Conservation (phyloP, 1,284 basidiomycete species). For the Microbotryomycetes sp. region DNA sequence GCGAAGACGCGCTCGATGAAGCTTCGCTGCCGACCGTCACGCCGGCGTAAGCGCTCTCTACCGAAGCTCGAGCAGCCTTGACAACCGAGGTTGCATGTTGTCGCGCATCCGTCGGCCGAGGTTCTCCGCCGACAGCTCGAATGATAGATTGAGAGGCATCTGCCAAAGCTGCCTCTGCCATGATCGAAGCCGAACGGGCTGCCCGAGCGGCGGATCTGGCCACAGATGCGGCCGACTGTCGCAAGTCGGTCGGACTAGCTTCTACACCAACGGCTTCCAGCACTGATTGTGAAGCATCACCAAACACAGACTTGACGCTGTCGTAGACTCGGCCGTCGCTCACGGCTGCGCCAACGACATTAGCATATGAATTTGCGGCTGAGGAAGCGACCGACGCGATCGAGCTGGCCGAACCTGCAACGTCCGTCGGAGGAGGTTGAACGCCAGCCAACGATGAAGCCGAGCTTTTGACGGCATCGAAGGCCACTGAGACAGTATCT, state of each 20-base stretch:
- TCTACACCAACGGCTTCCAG: slow-evolving; percentile 7
- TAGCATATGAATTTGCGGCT: slow-evolving; percentile 1
- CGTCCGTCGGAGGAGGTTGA: slow-evolving; percentile 24
- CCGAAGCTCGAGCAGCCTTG: neutral
- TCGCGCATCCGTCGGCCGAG: slow-evolving; percentile 9
- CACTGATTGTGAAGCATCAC: slow-evolving; percentile 11
- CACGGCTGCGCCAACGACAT: neutral
- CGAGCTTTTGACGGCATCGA: slow-evolving; percentile 16
- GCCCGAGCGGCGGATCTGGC: neutral
- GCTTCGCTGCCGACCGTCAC: neutral
- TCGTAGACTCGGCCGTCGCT: neutral
- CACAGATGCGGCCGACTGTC: slow-evolving; percentile 8
- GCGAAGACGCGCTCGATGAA: neutral
- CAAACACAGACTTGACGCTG: slow-evolving; percentile 4
- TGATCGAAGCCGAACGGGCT: neutral
- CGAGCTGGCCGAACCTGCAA: slow-evolving; percentile 17
- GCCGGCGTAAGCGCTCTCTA: neutral
- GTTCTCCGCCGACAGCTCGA: slow-evolving; percentile 7
- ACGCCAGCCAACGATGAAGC: slow-evolving; percentile 23
- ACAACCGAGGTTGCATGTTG: neutral
- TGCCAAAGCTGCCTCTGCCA: slow-evolving; percentile 1
- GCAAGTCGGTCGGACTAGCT: slow-evolving; percentile 14
- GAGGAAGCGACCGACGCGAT: slow-evolving; percentile 14
- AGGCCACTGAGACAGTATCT: slow-evolving; percentile 14
- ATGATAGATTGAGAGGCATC: slow-evolving; percentile 8